These are phyloP conservation scores for Penicillium sp. DNA, from an alignment of 2,329 filamentous ascomycete species.

Conservation along the genomic window DNA sequence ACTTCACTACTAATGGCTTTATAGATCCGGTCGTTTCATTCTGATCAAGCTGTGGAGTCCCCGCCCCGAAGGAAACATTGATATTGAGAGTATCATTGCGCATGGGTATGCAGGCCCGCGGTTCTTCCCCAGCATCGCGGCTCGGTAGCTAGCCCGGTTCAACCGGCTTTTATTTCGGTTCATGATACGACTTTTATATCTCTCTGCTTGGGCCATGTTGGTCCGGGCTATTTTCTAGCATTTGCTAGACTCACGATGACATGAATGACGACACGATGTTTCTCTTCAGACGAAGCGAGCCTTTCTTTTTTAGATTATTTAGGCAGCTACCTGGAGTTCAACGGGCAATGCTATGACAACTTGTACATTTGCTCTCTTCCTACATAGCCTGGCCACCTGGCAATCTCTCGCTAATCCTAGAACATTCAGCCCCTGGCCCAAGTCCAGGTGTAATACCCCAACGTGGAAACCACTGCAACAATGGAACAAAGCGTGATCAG, in stretches of 20 bases:
- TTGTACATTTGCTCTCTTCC: not conserved
- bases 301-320: not conserved
- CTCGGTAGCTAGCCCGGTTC: not conserved
- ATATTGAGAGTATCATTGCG: conserved; percentile 82
- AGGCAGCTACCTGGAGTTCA: not conserved
- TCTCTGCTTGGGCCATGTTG: not conserved
- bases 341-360: not conserved
- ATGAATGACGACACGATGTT: conserved; percentile 1
- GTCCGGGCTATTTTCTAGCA: not conserved
- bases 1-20: not conserved
- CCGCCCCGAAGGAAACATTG: conserved; percentile 74
- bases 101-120: conserved; percentile 84
- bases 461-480: conserved; percentile 21
- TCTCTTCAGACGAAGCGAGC: not conserved
- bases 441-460: conserved; percentile 29
- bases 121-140: conserved; percentile 67
- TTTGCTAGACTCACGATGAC: conserved; percentile 1
- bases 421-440: not conserved
- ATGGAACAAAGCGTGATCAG: conserved; percentile 25
- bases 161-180: not conserved
- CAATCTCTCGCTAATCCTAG: too few relatives aligned
- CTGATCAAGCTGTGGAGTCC: conserved; percentile 90
- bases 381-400: not conserved
- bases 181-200: not conserved
- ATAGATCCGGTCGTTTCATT: conserved; percentile 74